phyloP scores from a whole-genome alignment of 148 eudicot genomes.

The Camellia sinensis region DNA sequence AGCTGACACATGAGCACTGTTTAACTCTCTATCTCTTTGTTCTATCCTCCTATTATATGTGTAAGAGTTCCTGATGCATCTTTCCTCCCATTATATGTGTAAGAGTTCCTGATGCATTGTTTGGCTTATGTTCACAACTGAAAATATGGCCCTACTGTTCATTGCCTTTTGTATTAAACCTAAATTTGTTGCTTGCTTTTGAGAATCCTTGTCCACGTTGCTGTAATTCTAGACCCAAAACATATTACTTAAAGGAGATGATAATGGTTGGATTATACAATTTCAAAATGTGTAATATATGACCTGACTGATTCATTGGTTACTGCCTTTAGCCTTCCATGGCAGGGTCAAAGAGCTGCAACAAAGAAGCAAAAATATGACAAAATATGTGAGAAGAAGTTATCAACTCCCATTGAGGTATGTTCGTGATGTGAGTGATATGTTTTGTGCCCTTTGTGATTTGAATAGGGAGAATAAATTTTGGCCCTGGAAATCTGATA shows the following conservation, averaged over 20 bases:
- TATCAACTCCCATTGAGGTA: constrained; percentile 74
- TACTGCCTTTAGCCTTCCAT: constrained; percentile 48
- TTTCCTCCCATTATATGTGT: no score
- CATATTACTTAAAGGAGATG: not conserved
- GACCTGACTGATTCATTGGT: not conserved
- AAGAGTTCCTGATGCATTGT: no score
- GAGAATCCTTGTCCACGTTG: not conserved
- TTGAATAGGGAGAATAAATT: not conserved
- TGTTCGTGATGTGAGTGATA: constrained; percentile 11
- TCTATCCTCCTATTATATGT: not conserved
- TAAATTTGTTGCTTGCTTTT: not conserved
- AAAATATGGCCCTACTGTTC: not conserved
- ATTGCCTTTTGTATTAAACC: not conserved
- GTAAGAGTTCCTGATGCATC: not conserved
- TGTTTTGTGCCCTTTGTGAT: not conserved
- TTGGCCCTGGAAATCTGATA: not conserved
- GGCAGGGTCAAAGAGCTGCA: constrained; percentile 83
- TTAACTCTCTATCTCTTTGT: not conserved
- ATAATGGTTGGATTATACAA: not conserved
- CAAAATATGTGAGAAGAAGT: constrained; percentile 74
- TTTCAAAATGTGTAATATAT: not conserved
- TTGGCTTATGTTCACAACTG: not conserved
- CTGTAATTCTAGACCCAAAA: not conserved
- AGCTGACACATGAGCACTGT: not conserved
- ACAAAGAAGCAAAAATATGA: constrained; percentile 79